Evolutionary conservation across 2,329 filamentous ascomycete species (phyloP).

Genomic region (Lachnellula occidentalis): DNA sequence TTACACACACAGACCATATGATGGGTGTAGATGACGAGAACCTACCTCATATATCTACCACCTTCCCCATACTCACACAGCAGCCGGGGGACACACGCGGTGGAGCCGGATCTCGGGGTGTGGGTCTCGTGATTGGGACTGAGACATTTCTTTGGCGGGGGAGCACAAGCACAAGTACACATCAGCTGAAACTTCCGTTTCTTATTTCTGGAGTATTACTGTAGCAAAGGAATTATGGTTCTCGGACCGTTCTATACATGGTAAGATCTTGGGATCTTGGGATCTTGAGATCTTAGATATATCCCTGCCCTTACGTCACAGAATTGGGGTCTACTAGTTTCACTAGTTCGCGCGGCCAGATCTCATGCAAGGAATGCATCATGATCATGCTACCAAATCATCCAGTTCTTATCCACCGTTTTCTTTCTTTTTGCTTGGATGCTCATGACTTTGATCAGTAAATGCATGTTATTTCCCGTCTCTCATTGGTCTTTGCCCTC

Average conservation of each 20-base stretch:
- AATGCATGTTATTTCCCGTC: background rate
- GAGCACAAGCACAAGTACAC: too few relatives aligned
- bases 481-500: background rate
- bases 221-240: background rate
- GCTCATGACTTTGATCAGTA: background rate
- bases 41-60: background rate
- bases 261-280: background rate
- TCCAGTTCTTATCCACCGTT: background rate
- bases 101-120: background rate
- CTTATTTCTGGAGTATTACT: background rate
- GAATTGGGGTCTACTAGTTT: too few relatives aligned
- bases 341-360: background rate
- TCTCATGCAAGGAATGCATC: background rate
- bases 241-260: background rate
- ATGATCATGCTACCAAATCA: background rate
- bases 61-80: background rate
- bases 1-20: background rate
- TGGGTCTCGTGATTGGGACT: background rate
- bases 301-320: background rate
- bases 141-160: background rate
- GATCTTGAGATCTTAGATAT: too few relatives aligned
- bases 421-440: background rate
- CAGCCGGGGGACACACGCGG: background rate
- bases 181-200: too few relatives aligned
- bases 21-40: background rate